phyloP scores from a whole-genome alignment of 768 basidiomycete genomes.

The Tubosaeta sp. region DNA sequence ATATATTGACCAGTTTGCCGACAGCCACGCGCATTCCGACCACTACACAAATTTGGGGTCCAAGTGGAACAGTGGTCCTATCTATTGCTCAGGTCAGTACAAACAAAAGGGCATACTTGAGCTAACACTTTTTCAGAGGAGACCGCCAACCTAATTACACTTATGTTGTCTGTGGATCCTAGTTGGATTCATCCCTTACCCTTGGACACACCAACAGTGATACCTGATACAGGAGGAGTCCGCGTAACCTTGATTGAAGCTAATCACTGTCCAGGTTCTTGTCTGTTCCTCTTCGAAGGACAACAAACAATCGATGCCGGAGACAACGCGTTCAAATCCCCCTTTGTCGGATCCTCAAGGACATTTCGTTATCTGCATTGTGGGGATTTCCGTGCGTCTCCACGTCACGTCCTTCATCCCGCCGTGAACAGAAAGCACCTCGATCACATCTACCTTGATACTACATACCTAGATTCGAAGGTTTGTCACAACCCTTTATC shows the following conservation, averaged over 20 bases:
- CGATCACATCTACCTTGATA: constrained; percentile 91
- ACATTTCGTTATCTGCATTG: constrained; percentile 92
- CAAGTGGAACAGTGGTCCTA: constrained; percentile 86
- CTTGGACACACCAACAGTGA: constrained; percentile 65
- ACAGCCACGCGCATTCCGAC: constrained; percentile 93
- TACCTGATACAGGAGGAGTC: constrained; percentile 84
- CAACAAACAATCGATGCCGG: constrained; percentile 85
- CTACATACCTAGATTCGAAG: constrained; percentile 91
- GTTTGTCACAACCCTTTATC: constrained; percentile 28
- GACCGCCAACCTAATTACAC: constrained; percentile 87
- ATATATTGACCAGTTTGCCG: constrained; percentile 6
- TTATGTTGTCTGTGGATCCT: constrained; percentile 85
- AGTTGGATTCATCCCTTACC: constrained; percentile 89
- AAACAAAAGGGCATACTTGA: not conserved
- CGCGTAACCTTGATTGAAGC: constrained; percentile 93
- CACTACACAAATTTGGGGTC: constrained; percentile 92
- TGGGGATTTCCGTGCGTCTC: constrained; percentile 90
- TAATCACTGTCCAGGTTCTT: constrained; percentile 97
- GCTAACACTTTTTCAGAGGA: constrained; percentile 39
- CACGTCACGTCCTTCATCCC: constrained; percentile 81
- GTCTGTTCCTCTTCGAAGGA: constrained; percentile 91
- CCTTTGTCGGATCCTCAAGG: constrained; percentile 62
- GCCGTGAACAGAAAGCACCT: constrained; percentile 75
- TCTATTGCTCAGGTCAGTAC: constrained; percentile 77
- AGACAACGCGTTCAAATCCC: constrained; percentile 71